phyloP scores from a whole-genome alignment of 805 yeast species.

The Metschnikowia picachoensis region DNA sequence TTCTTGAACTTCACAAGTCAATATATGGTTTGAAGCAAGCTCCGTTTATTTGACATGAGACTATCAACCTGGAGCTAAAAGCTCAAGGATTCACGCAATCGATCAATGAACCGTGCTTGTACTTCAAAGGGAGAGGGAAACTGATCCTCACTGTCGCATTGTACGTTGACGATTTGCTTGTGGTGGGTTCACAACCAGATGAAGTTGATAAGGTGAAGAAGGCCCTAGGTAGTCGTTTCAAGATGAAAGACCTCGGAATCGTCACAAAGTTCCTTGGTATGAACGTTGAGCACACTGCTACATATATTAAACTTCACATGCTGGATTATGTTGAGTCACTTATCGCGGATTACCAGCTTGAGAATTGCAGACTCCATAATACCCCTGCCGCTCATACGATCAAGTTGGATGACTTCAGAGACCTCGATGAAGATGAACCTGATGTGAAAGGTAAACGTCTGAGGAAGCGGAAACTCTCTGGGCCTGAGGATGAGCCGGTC shows the following conservation, averaged over 20 bases:
- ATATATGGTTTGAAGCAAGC: constrained; percentile 3
- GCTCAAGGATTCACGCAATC: neutral
- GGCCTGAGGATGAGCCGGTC: no score
- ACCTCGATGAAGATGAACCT: no score
- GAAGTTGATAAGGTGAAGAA: neutral
- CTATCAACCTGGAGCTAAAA: neutral
- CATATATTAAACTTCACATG: neutral
- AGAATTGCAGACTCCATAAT: no score
- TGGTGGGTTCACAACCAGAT: neutral
- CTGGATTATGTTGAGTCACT: neutral
- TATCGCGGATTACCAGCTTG: neutral
- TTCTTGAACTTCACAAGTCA: neutral
- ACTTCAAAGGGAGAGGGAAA: neutral
- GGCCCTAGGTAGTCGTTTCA: neutral
- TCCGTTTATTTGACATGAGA: neutral
- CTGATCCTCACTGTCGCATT: neutral
- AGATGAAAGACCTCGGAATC: neutral
- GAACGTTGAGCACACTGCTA: neutral
- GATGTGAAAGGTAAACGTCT: no score
- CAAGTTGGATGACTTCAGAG: no score
- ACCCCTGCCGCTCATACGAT: no score
- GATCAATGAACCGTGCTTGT: neutral
- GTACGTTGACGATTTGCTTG: neutral
- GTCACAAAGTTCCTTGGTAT: constrained; percentile 1
- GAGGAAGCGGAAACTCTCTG: no score